Base-by-base conservation (phyloP, 768 basidiomycete species). In the Lentinula edodes region DNA sequence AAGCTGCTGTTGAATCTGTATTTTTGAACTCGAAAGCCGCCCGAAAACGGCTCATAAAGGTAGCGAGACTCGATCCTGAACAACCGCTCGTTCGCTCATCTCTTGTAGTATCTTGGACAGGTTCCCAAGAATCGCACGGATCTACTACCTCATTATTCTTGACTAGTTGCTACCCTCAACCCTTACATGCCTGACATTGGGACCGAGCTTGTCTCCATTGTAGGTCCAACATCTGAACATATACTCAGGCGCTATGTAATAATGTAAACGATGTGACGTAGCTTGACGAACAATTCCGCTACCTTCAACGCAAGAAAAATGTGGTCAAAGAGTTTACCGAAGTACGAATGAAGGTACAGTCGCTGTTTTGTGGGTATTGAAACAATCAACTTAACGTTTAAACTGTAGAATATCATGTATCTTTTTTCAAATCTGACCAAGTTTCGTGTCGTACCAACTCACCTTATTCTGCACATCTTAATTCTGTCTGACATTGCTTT, bases 251-350 rank as follows among this genome's bases (percentile, higher is more conserved):
- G 28, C 38, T 58, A 38, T 39, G 60, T 54, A 38, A 65, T 63
- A 58, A 38, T 39, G 60, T 53, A 38, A 65, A 64, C 65, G 61
- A 36, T 39, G 6, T 50, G 52, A 28, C 54, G 28, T 67, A 97
- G 95, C 83, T 99, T 58, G 95, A 98, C 66, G 96, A 98, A 66
- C 95, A 98, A 71, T 95, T 98, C 71, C 85, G 93, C 7, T 99
- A 98, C 68, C 77, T 99, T 12, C 96, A 98, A 68, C 80, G 89
- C 59, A 98, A 98, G 78, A 94, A 93, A 75, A 93, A 91, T 53
- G 87, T 95, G 1, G 88, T 96, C 34, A 91, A 90, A 69, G 95
- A 98, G 71, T 79, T 98, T 2, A 79, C 90, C 13, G 92, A 95
- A 74, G 81, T 88, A 42, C 81, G 97, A 57, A 76, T 90, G 61